Conservation (phyloP, 495 filamentous ascomycete species). For the Annulohypoxylon bovei region DNA sequence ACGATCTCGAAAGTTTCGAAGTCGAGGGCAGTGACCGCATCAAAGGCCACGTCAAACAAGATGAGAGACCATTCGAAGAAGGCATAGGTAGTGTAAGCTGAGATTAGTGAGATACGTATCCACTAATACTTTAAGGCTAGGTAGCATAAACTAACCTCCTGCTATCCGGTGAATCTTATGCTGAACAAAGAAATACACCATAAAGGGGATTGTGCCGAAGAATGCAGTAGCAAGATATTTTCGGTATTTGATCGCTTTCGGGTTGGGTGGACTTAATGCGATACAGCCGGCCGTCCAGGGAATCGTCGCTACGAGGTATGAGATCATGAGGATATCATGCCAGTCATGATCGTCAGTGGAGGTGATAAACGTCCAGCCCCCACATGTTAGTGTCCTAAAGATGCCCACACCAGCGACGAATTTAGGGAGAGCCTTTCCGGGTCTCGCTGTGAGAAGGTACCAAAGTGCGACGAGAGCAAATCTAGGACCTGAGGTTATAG, state of each 20-base stretch:
- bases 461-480: conserved; percentile 92
- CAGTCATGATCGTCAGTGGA: conserved; percentile 98
- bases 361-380: conserved; percentile 98
- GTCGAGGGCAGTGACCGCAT: conserved; percentile 95
- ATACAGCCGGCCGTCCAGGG: conserved; percentile 96
- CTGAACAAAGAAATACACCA: conserved; percentile 98
- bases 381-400: conserved; percentile 91
- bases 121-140: background rate
- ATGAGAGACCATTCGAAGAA: conserved; percentile 99
- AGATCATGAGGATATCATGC: conserved; percentile 99
- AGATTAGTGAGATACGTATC: conserved; percentile 36
- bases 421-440: conserved; percentile 79
- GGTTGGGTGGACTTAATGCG: conserved; percentile 86
- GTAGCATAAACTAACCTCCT: conserved; percentile 74
- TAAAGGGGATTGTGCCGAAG: conserved; percentile 87
- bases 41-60: conserved; percentile 94
- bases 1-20: conserved; percentile 91
- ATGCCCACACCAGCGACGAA: conserved; percentile 82
- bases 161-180: conserved; percentile 96
- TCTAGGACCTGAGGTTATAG: conserved; percentile 91
- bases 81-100: conserved; percentile 97
- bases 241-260: conserved; percentile 84
- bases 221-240: conserved; percentile 86
- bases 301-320: conserved; percentile 91
- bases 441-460: conserved; percentile 86